These are phyloP conservation scores for Erodium maritimum DNA, from an alignment of 345 rosid genomes.

Conservation along the genomic window DNA sequence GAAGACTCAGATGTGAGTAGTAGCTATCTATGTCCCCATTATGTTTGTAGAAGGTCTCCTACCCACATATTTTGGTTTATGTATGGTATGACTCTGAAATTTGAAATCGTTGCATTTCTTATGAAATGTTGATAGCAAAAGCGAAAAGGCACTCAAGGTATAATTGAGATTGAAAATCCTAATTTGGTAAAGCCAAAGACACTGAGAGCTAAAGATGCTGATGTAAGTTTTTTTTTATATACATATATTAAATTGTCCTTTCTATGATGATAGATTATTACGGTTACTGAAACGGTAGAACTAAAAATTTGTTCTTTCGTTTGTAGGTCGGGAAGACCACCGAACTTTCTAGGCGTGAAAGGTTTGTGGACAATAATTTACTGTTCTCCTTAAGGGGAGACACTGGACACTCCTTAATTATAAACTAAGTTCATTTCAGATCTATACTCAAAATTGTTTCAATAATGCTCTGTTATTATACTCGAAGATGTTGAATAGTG, in stretches of 20 bases:
- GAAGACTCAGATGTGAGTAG: constrained; percentile 33
- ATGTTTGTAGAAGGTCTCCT: neutral
- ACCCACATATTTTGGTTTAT: neutral
- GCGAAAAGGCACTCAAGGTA: constrained; percentile 67
- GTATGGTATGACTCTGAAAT: constrained; percentile 1
- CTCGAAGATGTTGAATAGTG: neutral
- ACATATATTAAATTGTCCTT: constrained; percentile 1
- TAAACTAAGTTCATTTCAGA: neutral
- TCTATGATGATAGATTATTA: neutral
- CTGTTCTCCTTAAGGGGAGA: neutral
- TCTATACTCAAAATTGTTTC: neutral
- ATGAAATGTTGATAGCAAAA: constrained; percentile 31
- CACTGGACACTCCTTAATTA: no score
- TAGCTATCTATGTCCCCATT: constrained; percentile 15
- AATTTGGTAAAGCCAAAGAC: constrained; percentile 67
- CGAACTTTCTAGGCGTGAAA: constrained; percentile 96
- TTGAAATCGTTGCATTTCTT: constrained; percentile 1
- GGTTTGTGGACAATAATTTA: constrained; percentile 30
- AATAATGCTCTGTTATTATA: neutral
- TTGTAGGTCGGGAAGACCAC: constrained; percentile 60
- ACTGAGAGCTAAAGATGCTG: constrained; percentile 56
- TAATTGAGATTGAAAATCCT: constrained; percentile 82
- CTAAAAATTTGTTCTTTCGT: neutral
- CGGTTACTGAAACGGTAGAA: neutral
- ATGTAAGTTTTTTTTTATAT: constrained; percentile 59